Evolutionary conservation across 257 asterid genomes (phyloP).

Genomic region (Eucommia ulmoides): DNA sequence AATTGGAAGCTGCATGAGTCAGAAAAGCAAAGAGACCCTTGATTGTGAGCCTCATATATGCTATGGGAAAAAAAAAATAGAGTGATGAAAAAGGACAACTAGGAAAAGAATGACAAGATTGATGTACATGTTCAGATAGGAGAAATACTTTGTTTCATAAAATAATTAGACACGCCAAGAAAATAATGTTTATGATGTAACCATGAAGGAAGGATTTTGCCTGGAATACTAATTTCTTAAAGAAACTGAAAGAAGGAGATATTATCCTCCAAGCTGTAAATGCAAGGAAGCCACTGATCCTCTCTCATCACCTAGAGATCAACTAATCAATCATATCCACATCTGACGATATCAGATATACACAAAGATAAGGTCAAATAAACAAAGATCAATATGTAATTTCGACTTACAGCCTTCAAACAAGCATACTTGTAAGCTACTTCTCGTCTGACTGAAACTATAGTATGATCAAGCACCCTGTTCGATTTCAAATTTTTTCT

Average conservation of each 20-base stretch:
- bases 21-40: not conserved
- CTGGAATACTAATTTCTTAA: not conserved
- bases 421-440: constrained; percentile 34
- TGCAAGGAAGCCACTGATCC: not conserved
- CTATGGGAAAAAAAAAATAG: no score
- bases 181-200: not conserved
- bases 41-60: no score
- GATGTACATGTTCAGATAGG: not conserved
- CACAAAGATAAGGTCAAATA: not conserved
- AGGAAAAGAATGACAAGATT: not conserved
- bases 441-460: constrained; percentile 39
- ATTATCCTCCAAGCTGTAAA: not conserved
- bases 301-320: not conserved
- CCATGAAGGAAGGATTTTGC: not conserved
- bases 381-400: not conserved
- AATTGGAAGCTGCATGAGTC: not conserved
- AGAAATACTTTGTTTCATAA: not conserved
- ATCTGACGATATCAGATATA: not conserved
- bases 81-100: not conserved
- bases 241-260: not conserved
- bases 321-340: not conserved
- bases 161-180: not conserved
- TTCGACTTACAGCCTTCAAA: constrained; percentile 1
- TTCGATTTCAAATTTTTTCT: constrained; percentile 20
- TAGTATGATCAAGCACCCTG: constrained; percentile 25